Conservation (phyloP, 2,329 filamentous ascomycete genomes). For the Clarireedia hainanense region DNA sequence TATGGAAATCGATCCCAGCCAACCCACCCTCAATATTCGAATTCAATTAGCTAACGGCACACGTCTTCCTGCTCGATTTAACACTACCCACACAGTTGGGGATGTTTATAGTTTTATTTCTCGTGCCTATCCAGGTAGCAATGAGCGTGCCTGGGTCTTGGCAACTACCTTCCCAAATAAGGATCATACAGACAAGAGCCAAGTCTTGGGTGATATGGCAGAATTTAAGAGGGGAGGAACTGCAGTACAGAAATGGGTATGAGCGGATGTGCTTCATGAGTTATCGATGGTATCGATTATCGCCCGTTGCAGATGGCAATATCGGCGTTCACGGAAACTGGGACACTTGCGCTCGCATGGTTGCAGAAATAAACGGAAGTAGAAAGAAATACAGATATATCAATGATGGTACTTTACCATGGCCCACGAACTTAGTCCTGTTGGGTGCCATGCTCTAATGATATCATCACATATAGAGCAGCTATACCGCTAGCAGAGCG, state of each 20-base stretch:
- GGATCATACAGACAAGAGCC: constrained; percentile 61
- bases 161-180: constrained; percentile 80
- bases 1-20: constrained; percentile 52
- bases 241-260: constrained; percentile 50
- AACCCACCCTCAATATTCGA: constrained; percentile 62
- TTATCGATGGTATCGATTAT: neutral
- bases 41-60: constrained; percentile 74
- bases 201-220: constrained; percentile 50
- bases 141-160: constrained; percentile 59
- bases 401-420: too few relatives aligned
- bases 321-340: neutral
- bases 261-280: neutral
- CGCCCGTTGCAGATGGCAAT: neutral
- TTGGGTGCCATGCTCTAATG: too few relatives aligned
- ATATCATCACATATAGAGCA: too few relatives aligned
- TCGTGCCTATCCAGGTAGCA: constrained; percentile 50
- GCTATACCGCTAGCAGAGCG: too few relatives aligned
- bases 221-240: constrained; percentile 61
- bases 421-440: too few relatives aligned
- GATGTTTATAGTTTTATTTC: constrained; percentile 71
- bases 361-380: too few relatives aligned
- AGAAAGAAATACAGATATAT: too few relatives aligned
- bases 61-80: constrained; percentile 71
- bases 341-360: neutral
- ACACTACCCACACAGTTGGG: constrained; percentile 67